Percentiles rank a stretch among this genome's conserved stretches.
These are phyloP conservation scores for Blastocystis sp. DNA, from an alignment of 352 stramenopile genomes.

Conservation along the genomic window DNA sequence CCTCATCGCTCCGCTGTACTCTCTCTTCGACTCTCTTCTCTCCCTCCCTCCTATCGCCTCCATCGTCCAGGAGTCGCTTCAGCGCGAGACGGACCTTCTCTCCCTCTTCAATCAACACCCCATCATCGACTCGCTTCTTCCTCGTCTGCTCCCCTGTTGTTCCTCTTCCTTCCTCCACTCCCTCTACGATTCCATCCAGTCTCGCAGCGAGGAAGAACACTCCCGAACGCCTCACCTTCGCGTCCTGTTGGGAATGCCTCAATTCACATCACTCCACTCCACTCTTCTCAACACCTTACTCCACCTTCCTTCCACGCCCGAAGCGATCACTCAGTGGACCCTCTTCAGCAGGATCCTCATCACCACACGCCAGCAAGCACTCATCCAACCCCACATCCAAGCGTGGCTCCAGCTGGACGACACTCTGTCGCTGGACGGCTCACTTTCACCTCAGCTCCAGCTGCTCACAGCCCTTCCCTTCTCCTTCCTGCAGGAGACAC, in stretches of 20 bases:
- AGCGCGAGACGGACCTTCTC: neutral
- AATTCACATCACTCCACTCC: too few species aligned
- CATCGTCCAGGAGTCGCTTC: neutral
- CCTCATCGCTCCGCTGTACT: neutral
- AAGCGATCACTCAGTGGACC: neutral
- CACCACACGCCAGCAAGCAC: neutral
- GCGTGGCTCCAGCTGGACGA: neutral
- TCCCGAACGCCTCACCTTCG: neutral
- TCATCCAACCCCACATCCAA: neutral
- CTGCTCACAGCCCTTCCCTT: slow-evolving; percentile 6
- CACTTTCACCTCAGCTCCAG: slow-evolving; percentile 5
- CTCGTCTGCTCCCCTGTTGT: neutral
- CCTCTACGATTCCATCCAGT: neutral
- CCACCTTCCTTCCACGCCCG: neutral
- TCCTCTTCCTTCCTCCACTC: neutral
- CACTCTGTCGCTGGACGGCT: neutral
- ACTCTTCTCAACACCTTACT: too few species aligned
- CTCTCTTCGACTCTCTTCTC: neutral
- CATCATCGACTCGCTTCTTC: neutral
- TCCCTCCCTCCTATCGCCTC: neutral
- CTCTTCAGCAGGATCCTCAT: neutral
- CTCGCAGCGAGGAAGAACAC: neutral
- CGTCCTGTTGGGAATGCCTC: neutral
- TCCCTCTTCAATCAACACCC: neutral
- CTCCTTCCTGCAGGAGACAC: slow-evolving; percentile 31